Evolutionary conservation across 177 flowering plant genomes (phyloP), one percentile per base, ranked within the genome.

Genomic region (Tripterygium wilfordii): DNA sequence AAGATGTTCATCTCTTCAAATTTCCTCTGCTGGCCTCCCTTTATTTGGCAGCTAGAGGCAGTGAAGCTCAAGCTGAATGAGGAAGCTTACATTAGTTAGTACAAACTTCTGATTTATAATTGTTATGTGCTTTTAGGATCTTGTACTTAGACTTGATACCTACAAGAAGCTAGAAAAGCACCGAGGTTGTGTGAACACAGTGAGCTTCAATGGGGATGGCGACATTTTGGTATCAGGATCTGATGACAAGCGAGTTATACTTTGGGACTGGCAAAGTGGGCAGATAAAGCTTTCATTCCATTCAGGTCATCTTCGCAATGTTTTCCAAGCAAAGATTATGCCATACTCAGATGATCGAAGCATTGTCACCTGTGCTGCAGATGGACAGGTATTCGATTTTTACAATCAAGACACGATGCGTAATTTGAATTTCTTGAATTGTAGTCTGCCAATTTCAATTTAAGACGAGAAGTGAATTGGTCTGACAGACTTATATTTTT

Each of bases 291-390:
- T 80, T 16, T 61, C 82, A 10, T 89, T 86, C 53, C 75, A 76
- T 41, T 80, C 97, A 1, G 96, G 91, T 51, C 98, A 92, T 57
- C 25, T 17, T 20, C 63, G 74, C 64, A 92, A 92, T 71, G 83
- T 92, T 41, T 92, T 92, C 62, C 97, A 92, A 65, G 98, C 96
- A 29, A 91, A 79, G 58, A 50, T 88, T 39, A 85, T 91, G 95
- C 90, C 96, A 26, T 74, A 45, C 68, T 55, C 87, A 0, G 81
- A 86, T 49, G 88, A 92, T 69, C 78, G 70, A 31, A 82, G 73
- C 70, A 77, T 92, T 58, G 84, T 86, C 29, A 84, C 98, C 27
- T 86, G 95, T 61, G 96, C 88, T 42, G 98, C 97, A 24, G 98
- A 92, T 80, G 98, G 97, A 32, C 88, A 89, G 98, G 98, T 83